Evolutionary conservation across 257 asterid genomes (phyloP).

Genomic region (Hygrophila difformis): DNA sequence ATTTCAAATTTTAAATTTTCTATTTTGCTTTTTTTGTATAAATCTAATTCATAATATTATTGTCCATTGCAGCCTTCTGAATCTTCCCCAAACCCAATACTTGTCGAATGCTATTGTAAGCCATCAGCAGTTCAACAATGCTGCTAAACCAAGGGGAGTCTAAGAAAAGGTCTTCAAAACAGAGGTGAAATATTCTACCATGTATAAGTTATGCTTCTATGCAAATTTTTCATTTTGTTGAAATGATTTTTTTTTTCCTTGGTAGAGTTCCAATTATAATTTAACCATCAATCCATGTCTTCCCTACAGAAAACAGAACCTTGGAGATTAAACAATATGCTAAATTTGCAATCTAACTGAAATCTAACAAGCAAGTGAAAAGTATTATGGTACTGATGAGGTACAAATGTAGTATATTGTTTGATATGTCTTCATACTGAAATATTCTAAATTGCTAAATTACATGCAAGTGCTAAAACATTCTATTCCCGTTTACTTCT

Average conservation of each 20-base stretch:
- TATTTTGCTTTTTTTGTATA: neutral
- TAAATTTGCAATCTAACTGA: too few relatives aligned
- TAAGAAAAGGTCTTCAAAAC: conserved; percentile 35
- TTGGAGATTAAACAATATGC: too few relatives aligned
- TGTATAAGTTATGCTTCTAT: neutral
- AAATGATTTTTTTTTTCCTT: too few relatives aligned
- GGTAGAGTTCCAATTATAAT: too few relatives aligned
- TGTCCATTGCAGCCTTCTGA: conserved; percentile 46
- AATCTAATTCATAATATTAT: conserved; percentile 9
- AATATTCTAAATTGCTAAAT: too few relatives aligned
- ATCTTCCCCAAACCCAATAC: conserved; percentile 70
- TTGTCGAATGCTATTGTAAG: conserved; percentile 29
- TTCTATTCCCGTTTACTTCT: too few relatives aligned
- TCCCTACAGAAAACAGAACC: too few relatives aligned
- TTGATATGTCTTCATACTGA: too few relatives aligned
- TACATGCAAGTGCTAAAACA: too few relatives aligned
- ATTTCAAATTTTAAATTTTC: neutral
- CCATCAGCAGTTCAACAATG: conserved; percentile 29
- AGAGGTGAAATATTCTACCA: conserved; percentile 35
- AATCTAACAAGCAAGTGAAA: neutral
- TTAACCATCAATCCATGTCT: too few relatives aligned
- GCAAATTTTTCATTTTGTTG: conserved; percentile 8
- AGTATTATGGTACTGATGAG: neutral
- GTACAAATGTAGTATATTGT: neutral
- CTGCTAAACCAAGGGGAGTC: conserved; percentile 33